Conservation (phyloP, 352 stramenopile species). For the Phytophthora sp. region DNA sequence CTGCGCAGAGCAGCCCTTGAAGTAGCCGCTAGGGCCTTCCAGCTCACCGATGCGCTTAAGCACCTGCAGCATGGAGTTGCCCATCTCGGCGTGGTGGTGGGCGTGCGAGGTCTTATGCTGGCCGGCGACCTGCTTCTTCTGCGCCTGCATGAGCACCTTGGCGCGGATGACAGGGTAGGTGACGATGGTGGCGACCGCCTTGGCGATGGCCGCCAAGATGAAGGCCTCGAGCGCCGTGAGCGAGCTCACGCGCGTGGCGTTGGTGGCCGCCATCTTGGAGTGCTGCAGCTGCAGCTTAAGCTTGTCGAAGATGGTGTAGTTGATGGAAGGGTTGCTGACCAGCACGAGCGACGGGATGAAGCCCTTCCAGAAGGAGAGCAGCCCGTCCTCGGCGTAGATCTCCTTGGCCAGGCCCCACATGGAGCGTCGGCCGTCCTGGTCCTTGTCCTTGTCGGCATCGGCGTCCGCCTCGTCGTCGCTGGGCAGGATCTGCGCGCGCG, state of each 20-base stretch:
- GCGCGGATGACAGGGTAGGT: slow-evolving; percentile 91
- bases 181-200: slow-evolving; percentile 82
- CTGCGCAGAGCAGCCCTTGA: slow-evolving; percentile 81
- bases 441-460: slow-evolving; percentile 35
- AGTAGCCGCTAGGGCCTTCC: slow-evolving; percentile 65
- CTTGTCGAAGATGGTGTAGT: slow-evolving; percentile 90
- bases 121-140: slow-evolving; percentile 60
- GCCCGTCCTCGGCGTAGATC: slow-evolving; percentile 75
- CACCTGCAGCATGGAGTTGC: slow-evolving; percentile 72
- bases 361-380: slow-evolving; percentile 88
- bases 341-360: slow-evolving; percentile 88
- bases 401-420: slow-evolving; percentile 56
- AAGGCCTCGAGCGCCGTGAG: slow-evolving; percentile 83
- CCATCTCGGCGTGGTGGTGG: slow-evolving; percentile 52
- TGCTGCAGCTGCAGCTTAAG: slow-evolving; percentile 76
- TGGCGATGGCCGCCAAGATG: slow-evolving; percentile 78
- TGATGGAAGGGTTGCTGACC: slow-evolving; percentile 90
- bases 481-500: slow-evolving; percentile 74
- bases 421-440: slow-evolving; percentile 35
- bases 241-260: slow-evolving; percentile 45
- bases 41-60: slow-evolving; percentile 68
- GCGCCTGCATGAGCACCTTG: slow-evolving; percentile 88
- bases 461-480: slow-evolving; percentile 54
- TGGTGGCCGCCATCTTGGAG: slow-evolving; percentile 51
- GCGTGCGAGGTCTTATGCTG: slow-evolving; percentile 28